These are phyloP conservation scores for Pistacia integerrima DNA, from an alignment of 345 rosid genomes.

Conservation along the genomic window DNA sequence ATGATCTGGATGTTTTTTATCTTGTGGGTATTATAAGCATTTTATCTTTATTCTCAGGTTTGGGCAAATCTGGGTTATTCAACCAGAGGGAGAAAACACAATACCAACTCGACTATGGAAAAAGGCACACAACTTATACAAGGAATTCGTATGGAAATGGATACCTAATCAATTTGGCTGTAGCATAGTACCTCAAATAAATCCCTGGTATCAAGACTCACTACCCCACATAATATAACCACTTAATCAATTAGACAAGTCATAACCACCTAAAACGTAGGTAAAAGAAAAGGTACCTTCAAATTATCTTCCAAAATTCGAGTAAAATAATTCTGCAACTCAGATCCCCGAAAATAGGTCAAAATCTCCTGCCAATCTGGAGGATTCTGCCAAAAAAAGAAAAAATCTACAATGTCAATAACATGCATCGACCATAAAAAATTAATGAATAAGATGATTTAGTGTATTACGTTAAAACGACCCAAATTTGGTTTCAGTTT, in stretches of 20 bases:
- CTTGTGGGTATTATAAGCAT: no score
- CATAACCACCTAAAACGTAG: no score
- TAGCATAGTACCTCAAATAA: no score
- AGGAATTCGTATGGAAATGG: no score
- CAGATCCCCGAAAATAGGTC: slow-evolving; percentile 97
- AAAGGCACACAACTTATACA: neutral
- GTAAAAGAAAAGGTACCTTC: slow-evolving; percentile 48
- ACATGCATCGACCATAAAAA: slow-evolving; percentile 5
- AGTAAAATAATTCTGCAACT: slow-evolving; percentile 94
- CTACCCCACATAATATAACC: no score
- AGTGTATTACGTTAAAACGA: slow-evolving; percentile 64
- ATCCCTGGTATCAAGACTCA: no score
- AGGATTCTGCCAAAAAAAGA: slow-evolving; percentile 7
- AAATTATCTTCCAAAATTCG: slow-evolving; percentile 93
- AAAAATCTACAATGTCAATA: slow-evolving; percentile 9
- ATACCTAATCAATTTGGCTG: no score
- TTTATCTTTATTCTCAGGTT: no score
- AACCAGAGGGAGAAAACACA: neutral
- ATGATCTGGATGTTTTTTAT: neutral
- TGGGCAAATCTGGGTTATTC: neutral
- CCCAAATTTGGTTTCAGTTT: slow-evolving; percentile 98
- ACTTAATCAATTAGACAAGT: neutral
- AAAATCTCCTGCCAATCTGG: slow-evolving; percentile 99
- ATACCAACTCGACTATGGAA: neutral
- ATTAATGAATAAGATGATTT: slow-evolving; percentile 17